Percentiles rank a stretch among this genome's conserved stretches.
These are phyloP conservation scores for Gossypium davidsonii DNA, from an alignment of 441 rosid genomes.

Conservation along the genomic window DNA sequence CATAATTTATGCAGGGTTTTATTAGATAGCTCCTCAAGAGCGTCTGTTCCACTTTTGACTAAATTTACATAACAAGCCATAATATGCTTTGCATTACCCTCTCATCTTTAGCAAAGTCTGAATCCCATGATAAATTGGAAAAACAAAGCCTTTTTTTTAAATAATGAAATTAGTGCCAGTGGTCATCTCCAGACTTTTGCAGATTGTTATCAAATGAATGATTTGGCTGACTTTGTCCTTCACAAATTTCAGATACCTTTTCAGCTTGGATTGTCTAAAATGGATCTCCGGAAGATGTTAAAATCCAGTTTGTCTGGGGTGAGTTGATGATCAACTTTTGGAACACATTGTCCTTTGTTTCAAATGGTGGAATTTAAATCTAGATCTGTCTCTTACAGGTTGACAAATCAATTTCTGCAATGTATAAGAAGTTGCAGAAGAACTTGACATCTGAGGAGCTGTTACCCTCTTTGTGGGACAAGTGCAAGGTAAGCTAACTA, in stretches of 20 bases:
- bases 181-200: neutral
- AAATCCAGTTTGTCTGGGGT: conserved; percentile 94
- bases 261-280: conserved; percentile 89
- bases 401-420: conserved; percentile 78
- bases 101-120: neutral
- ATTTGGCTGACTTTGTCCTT: neutral
- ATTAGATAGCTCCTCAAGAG: conserved; percentile 4
- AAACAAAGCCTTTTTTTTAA: neutral
- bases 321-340: conserved; percentile 20
- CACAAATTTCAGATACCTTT: conserved; percentile 70
- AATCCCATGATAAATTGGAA: neutral
- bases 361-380: neutral
- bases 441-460: conserved; percentile 86
- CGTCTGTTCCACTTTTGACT: neutral
- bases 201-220: conserved; percentile 8
- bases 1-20: conserved; percentile 2
- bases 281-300: conserved; percentile 89
- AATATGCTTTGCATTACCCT: neutral
- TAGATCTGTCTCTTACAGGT: conserved; percentile 39
- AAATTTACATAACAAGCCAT: neutral
- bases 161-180: neutral
- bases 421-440: conserved; percentile 97
- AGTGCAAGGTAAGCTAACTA: conserved; percentile 73
- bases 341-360: neutral
- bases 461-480: conserved; percentile 93